Evolutionary conservation across 2,329 filamentous ascomycete species (phyloP).

Genomic region (Peltaster fructicola): DNA sequence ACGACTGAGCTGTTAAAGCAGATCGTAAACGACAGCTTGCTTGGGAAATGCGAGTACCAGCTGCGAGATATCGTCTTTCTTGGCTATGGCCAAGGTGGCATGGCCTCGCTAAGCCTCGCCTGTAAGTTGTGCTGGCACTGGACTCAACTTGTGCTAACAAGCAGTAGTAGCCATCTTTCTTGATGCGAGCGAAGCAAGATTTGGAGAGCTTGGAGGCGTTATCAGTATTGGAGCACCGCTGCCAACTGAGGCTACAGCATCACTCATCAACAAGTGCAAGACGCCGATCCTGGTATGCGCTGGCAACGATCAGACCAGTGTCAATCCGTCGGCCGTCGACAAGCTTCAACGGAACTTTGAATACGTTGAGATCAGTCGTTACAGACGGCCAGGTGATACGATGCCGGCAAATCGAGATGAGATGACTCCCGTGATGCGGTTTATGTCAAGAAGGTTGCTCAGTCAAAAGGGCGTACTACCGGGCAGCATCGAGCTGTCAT

Average conservation of each 20-base stretch:
- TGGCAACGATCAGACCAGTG: slow-evolving; percentile 30
- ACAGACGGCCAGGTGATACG: slow-evolving; percentile 51
- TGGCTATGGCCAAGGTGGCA: slow-evolving; percentile 40
- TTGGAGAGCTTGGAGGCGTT: slow-evolving; percentile 36
- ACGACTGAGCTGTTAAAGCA: slow-evolving; percentile 25
- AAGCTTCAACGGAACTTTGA: slow-evolving; percentile 36
- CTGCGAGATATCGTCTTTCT: slow-evolving; percentile 34
- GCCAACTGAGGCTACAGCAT: slow-evolving; percentile 29
- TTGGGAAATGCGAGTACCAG: slow-evolving; percentile 32
- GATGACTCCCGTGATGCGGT: slow-evolving; percentile 81
- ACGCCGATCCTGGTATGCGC: slow-evolving; percentile 48
- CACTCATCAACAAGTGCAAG: slow-evolving; percentile 32
- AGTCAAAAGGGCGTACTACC: slow-evolving; percentile 36
- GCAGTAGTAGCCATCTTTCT: slow-evolving; percentile 8
- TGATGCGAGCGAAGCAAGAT: slow-evolving; percentile 3
- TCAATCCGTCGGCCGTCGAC: slow-evolving; percentile 47
- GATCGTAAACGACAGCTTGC: slow-evolving; percentile 25
- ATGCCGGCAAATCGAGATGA: slow-evolving; percentile 78
- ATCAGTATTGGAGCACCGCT: slow-evolving; percentile 46
- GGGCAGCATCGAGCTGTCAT: slow-evolving; percentile 32
- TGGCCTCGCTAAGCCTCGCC: slow-evolving; percentile 32
- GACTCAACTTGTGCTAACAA: not conserved
- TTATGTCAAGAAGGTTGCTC: slow-evolving; percentile 47
- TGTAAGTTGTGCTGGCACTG: slow-evolving; percentile 12
- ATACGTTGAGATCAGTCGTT: slow-evolving; percentile 49